Percentiles rank a stretch among this genome's conserved stretches.
Conservation (phyloP, 2,329 filamentous ascomycete species). For the Phyllosticta paracitricarpa region DNA sequence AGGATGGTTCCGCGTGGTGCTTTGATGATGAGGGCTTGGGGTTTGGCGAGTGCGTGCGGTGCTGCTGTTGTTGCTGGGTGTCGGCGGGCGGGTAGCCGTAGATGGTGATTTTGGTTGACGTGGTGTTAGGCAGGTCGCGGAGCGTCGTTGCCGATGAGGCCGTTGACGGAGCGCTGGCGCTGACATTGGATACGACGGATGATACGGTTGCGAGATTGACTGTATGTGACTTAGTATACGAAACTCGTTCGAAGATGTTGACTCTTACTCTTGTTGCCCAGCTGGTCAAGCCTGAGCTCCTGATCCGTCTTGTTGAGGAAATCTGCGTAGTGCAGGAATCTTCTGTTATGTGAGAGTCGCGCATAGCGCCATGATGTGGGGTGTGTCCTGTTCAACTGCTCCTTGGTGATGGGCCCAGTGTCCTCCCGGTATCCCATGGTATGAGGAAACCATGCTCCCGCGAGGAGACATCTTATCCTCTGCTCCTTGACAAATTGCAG, state of each 20-base stretch:
- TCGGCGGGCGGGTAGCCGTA: slow-evolving; percentile 53
- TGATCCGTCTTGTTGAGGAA: slow-evolving; percentile 57
- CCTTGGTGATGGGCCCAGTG: slow-evolving; percentile 33
- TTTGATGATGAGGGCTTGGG: background rate
- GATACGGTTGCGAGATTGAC: slow-evolving; percentile 80
- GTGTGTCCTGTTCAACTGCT: slow-evolving; percentile 30
- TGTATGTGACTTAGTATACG: slow-evolving; percentile 17
- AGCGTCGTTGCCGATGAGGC: slow-evolving; percentile 38
- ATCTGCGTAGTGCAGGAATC: slow-evolving; percentile 82
- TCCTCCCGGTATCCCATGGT: slow-evolving; percentile 42
- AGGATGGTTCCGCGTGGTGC: slow-evolving; percentile 9
- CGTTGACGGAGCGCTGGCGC: slow-evolving; percentile 47
- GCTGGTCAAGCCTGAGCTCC: slow-evolving; percentile 60
- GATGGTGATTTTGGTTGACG: slow-evolving; percentile 80
- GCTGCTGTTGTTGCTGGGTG: slow-evolving; percentile 1
- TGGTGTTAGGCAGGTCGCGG: slow-evolving; percentile 28
- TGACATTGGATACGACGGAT: slow-evolving; percentile 89
- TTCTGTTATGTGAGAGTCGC: slow-evolving; percentile 79
- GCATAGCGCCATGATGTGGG: slow-evolving; percentile 68
- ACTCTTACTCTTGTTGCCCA: slow-evolving; percentile 61
- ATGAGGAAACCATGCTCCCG: slow-evolving; percentile 77
- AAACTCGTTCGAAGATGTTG: background rate
- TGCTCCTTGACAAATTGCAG: slow-evolving; percentile 97
- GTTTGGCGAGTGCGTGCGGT: background rate
- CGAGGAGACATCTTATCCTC: slow-evolving; percentile 76